Base-by-base conservation (phyloP, 768 basidiomycete species). In the Peribolospora kevripleyi region DNA sequence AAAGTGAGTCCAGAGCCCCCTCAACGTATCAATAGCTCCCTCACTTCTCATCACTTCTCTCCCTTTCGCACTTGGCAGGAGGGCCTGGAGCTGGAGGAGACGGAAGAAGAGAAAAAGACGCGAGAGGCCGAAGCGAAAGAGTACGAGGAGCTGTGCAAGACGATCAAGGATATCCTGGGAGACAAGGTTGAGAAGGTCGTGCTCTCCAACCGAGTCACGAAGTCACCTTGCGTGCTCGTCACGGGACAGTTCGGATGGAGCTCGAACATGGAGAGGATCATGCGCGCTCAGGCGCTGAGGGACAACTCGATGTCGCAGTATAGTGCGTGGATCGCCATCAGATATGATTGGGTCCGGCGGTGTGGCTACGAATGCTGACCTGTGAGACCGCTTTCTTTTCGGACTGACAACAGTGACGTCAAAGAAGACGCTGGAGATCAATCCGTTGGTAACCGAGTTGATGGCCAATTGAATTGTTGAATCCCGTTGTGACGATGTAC, bases 231-330 rank as follows among this genome's bases (percentile, higher is more conserved):
- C 54, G 60, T 95, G 82, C 68, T 91, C 93, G 48, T 62, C 66
- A 97, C 93, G 57, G 91, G 91, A 55, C 90, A 95, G 69, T 98
- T 95, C 71, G 93, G 91, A 54, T 98, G 91, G 91, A 91, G 87
- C 39, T 88, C 90, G 54, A 95, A 95, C 76, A 97, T 97, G 91
- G 82, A 80, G 59, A 48, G 75, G 68, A 93, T 95, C 74, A 95
- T 97, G 91, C 91, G 91, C 72, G 88, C 91, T 10, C 90, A 97
- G 71, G 90, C 90, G 40, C 78, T 91, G 55, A 84, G 87, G 59
- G 87, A 91, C 68, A 84, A 85, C 11, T 86, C 83, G 57, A 91
- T 91, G 90, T 93, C 88, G 37, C 90, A 87, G 38, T 95, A 95
- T 76, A 97, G 95, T 25, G 25, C 25, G 25, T 25, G 25, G 25